Evolutionary conservation across 2,329 filamentous ascomycete species (phyloP), one percentile per base, ranked within the genome.

Genomic region (Myriosclerotinia scirpicola): DNA sequence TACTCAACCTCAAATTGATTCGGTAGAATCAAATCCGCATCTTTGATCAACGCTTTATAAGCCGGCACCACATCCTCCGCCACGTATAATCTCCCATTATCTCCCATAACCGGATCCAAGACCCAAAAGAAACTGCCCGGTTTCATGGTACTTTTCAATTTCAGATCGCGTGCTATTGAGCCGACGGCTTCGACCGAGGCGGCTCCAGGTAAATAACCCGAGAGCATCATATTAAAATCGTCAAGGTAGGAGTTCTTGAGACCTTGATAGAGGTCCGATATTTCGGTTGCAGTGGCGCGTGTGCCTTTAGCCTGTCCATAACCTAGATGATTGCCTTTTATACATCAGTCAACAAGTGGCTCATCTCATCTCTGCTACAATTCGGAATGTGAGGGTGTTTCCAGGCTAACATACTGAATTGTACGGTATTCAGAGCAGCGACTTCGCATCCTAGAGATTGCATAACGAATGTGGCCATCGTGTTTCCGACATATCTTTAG

Each of bases 1-100:
- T 54, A 96, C 92, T 99, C 94, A 54, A 93, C 92, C 81, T 99
- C 95, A 72, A 97, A 99, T 73, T 98, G 94, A 76, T 99, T 99
- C 5, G 95, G 95, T 20, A 98, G 80, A 66, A 99, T 96, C 72
- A 99, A 78, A 78, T 99, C 95, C 2, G 95, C 94, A 73, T 94
- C 84, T 46, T 84, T 84, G 30, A 98, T 81, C 67, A 97, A 82
- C 34, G 82, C 82, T 79, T 92, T 94, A 78, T 98, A 99, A 17
- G 91, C 93, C 0, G 93, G 93, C 20, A 98, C 91, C 4, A 96
- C 92, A 70, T 96, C 92, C 73, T 94, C 89, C 7, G 90, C 91
- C 9, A 99, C 94, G 76, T 99, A 99, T 15, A 99, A 83, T 71
- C 85, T 87, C 60, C 93, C 95, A 74, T 97, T 93, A 77, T 99